Percentiles rank a stretch among this genome's conserved stretches.
phyloP scores from a whole-genome alignment of 768 basidiomycete genomes.

The Cystofilobasidium bisporidii region DNA sequence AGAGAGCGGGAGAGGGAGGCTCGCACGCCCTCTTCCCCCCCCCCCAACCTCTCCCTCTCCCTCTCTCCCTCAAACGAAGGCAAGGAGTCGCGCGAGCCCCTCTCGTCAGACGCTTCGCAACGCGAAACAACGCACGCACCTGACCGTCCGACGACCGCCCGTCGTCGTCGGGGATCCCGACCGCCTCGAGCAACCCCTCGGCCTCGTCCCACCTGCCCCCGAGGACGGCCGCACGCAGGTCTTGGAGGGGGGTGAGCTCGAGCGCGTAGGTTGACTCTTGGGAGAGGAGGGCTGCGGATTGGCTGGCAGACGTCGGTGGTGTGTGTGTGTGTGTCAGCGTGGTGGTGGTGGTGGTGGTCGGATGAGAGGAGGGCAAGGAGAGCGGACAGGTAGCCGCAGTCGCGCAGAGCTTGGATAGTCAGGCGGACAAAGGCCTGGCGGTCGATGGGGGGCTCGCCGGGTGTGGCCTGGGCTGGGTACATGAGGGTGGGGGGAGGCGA shows the following conservation, averaged over 20 bases:
- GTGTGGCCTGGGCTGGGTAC: conserved; percentile 48
- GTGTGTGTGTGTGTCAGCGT: too few species aligned
- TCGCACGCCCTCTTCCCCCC: too few species aligned
- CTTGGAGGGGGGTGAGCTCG: conserved; percentile 64
- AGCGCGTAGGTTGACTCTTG: conserved; percentile 77
- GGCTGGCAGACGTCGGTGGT: too few species aligned
- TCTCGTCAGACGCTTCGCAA: too few species aligned
- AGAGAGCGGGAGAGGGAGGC: too few species aligned
- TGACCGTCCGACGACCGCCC: conserved; percentile 14
- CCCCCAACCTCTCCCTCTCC: too few species aligned
- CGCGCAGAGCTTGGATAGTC: conserved; percentile 76
- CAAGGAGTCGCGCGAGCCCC: too few species aligned
- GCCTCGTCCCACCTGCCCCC: conserved; percentile 73
- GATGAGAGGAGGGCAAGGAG: not conserved
- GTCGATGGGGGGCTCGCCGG: conserved; percentile 49
- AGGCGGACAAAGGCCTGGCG: conserved; percentile 84
- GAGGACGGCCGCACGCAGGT: conserved; percentile 70
- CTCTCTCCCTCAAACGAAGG: too few species aligned
- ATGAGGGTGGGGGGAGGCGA: conserved; percentile 34
- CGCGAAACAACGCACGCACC: not conserved
- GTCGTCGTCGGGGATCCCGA: conserved; percentile 48
- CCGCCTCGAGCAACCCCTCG: conserved; percentile 54
- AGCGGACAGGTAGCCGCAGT: conserved; percentile 61
- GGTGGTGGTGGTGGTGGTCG: too few species aligned
- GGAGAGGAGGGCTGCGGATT: not conserved